A percentile compares a stretch with the other conserved stretches of the same genome.
Evolutionary conservation across 345 rosid species (phyloP).

Genomic region (Limnanthes douglasii): DNA sequence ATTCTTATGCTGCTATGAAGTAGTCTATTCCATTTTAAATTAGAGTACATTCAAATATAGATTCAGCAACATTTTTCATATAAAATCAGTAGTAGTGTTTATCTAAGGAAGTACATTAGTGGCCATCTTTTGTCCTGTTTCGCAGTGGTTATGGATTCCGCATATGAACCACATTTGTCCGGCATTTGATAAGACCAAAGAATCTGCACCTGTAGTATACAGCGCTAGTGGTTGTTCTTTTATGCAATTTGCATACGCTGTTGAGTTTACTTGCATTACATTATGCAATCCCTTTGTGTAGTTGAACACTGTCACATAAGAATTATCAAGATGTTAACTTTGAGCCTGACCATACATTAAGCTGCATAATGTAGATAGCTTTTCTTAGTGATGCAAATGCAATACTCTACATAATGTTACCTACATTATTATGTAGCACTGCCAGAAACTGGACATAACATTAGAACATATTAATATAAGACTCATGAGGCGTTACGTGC

Average conservation of each 20-base stretch:
- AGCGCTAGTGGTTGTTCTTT: constrained; percentile 14
- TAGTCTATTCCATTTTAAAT: too few relatives aligned
- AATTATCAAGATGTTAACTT: neutral
- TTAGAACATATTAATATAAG: too few relatives aligned
- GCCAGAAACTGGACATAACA: too few relatives aligned
- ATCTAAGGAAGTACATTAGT: constrained; percentile 13
- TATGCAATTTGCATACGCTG: constrained; percentile 20
- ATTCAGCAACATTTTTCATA: too few relatives aligned
- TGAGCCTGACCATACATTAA: neutral
- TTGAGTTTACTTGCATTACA: constrained; percentile 27
- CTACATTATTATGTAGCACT: too few relatives aligned
- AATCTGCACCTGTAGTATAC: constrained; percentile 17
- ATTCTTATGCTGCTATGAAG: too few relatives aligned
- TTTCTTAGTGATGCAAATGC: neutral
- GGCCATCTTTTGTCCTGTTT: constrained; percentile 19
- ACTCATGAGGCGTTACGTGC: too few relatives aligned
- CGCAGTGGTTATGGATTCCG: constrained; percentile 16
- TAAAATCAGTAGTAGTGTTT: too few relatives aligned
- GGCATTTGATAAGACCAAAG: constrained; percentile 10
- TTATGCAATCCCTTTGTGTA: constrained; percentile 14
- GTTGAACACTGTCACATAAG: constrained; percentile 20
- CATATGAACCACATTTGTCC: constrained; percentile 17
- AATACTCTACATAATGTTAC: too few relatives aligned
- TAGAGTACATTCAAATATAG: too few relatives aligned
- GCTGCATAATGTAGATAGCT: neutral